Conservation (phyloP, 768 basidiomycete genomes). For the Royoungia palumana region DNA sequence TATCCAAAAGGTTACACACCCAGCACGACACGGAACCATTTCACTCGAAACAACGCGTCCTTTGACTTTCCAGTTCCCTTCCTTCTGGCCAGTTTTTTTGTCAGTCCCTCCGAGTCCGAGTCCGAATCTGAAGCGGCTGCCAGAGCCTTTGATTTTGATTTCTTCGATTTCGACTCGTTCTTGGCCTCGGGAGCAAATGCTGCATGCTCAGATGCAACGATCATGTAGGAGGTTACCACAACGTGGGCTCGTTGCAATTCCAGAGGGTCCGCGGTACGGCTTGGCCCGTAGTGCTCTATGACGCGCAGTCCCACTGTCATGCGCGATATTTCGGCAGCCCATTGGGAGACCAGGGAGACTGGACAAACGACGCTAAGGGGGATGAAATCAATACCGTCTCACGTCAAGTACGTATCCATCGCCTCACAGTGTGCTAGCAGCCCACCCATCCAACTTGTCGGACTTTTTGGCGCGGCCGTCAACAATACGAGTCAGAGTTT, state of each 20-base stretch:
- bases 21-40: constrained; percentile 84
- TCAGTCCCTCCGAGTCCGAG: constrained; percentile 40
- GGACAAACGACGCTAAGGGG: constrained; percentile 76
- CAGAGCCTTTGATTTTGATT: constrained; percentile 33
- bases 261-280: constrained; percentile 62
- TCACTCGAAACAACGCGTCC: constrained; percentile 69
- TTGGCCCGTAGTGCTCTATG: constrained; percentile 78
- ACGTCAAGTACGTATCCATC: neutral
- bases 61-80: constrained; percentile 47
- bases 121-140: constrained; percentile 29
- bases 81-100: constrained; percentile 36
- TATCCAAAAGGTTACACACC: constrained; percentile 42
- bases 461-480: constrained; percentile 70
- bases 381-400: neutral
- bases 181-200: constrained; percentile 48
- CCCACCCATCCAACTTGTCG: constrained; percentile 71
- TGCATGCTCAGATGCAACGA: constrained; percentile 75
- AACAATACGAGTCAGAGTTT: constrained; percentile 82
- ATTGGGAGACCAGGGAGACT: constrained; percentile 83
- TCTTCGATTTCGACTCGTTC: constrained; percentile 52
- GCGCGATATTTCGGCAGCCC: constrained; percentile 81
- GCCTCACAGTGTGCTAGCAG: constrained; percentile 65
- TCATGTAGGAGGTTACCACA: constrained; percentile 86
- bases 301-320: constrained; percentile 67
- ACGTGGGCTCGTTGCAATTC: constrained; percentile 57